phyloP scores from a whole-genome alignment of 805 yeast species.

The Metschnikowia henanensis region DNA sequence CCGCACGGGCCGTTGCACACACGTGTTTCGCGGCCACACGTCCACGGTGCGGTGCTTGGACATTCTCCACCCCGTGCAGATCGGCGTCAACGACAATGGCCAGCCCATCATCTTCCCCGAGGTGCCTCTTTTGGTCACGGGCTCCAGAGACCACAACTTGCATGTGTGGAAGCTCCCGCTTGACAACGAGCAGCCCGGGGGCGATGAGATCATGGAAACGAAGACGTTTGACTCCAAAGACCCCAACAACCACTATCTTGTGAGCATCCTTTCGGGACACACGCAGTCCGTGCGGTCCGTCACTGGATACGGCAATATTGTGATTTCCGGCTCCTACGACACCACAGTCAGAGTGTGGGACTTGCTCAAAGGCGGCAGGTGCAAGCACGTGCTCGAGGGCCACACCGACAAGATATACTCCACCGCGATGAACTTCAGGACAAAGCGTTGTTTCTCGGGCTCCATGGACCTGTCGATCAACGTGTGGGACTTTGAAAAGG shows the following conservation, averaged over 20 bases:
- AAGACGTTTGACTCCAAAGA: slow-evolving; percentile 39
- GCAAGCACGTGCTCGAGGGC: slow-evolving; percentile 73
- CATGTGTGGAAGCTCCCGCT: slow-evolving; percentile 59
- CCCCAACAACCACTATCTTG: slow-evolving; percentile 20
- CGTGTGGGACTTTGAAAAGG: slow-evolving; percentile 86
- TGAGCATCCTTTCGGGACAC: slow-evolving; percentile 46
- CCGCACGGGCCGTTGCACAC: slow-evolving; percentile 81
- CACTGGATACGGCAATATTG: slow-evolving; percentile 78
- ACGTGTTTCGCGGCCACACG: slow-evolving; percentile 86
- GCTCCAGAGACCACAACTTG: slow-evolving; percentile 45
- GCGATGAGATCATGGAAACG: slow-evolving; percentile 34
- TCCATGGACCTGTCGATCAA: slow-evolving; percentile 86
- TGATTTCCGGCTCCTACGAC: slow-evolving; percentile 91
- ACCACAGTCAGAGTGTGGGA: slow-evolving; percentile 93
- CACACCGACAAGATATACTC: slow-evolving; percentile 88
- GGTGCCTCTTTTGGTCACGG: slow-evolving; percentile 60
- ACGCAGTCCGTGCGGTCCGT: slow-evolving; percentile 82
- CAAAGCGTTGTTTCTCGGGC: slow-evolving; percentile 85
- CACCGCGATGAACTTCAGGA: slow-evolving; percentile 75
- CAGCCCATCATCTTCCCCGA: slow-evolving; percentile 56
- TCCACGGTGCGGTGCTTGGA: slow-evolving; percentile 93
- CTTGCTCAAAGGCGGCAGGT: slow-evolving; percentile 61
- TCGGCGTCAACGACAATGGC: slow-evolving; percentile 63
- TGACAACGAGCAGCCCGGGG: slow-evolving; percentile 35
- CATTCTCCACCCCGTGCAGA: slow-evolving; percentile 64